These are phyloP conservation scores for Macrolepiota albuminosa DNA, from an alignment of 768 basidiomycete species.

Conservation along the genomic window DNA sequence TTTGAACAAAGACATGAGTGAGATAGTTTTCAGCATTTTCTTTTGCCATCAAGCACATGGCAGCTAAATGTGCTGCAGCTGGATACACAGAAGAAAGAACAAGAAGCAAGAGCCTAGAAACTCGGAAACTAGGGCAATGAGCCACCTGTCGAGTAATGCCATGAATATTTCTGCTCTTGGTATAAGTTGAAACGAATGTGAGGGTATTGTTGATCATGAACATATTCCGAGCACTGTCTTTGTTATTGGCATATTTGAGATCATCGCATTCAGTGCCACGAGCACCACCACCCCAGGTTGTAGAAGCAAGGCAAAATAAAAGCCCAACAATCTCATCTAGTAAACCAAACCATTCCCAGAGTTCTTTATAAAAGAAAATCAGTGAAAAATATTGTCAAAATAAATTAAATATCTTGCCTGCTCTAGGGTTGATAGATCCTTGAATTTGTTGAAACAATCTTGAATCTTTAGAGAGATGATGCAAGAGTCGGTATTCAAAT, in stretches of 20 bases:
- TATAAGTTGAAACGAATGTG: neutral
- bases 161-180: conserved; percentile 1
- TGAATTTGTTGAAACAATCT: neutral
- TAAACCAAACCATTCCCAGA: conserved; percentile 1
- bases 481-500: neutral
- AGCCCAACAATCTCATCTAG: conserved; percentile 1
- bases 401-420: neutral
- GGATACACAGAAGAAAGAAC: neutral
- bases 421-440: neutral
- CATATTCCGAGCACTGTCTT: neutral
- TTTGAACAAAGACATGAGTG: neutral
- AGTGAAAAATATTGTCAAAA: neutral
- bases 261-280: conserved; percentile 3
- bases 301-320: neutral
- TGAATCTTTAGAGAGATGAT: neutral
- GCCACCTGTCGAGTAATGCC: neutral
- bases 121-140: neutral
- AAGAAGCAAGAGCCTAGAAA: neutral
- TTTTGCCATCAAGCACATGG: neutral
- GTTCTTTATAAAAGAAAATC: neutral
- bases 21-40: neutral
- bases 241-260: conserved; percentile 1
- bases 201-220: conserved; percentile 1
- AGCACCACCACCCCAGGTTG: conserved; percentile 3
- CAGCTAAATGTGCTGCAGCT: neutral